These are phyloP conservation scores for Diaporthe aspalathi DNA, from an alignment of 2,329 filamentous ascomycete species.

Conservation along the genomic window DNA sequence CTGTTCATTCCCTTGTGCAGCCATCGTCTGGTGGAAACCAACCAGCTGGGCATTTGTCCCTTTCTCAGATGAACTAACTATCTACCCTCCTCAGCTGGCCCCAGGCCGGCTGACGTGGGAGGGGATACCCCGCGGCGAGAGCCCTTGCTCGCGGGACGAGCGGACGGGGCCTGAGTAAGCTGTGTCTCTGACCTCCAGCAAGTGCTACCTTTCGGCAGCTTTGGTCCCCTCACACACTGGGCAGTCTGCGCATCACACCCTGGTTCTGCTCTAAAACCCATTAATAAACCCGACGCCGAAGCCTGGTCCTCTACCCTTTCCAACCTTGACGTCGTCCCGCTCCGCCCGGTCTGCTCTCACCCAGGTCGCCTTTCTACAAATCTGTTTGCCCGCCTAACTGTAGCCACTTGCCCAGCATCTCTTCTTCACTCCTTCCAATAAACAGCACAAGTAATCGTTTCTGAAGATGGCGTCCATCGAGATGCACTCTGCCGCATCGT, in stretches of 20 bases:
- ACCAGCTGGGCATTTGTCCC: not conserved
- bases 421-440: slow-evolving; percentile 7
- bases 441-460: slow-evolving; percentile 43
- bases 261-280: slow-evolving; percentile 21
- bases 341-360: slow-evolving; percentile 33
- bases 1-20: too few species aligned
- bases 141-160: slow-evolving; percentile 26
- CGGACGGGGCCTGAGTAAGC: slow-evolving; percentile 37
- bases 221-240: slow-evolving; percentile 23
- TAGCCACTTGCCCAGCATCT: slow-evolving; percentile 24
- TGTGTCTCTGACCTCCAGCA: slow-evolving; percentile 16
- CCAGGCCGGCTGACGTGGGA: slow-evolving; percentile 18
- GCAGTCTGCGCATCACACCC: slow-evolving; percentile 32
- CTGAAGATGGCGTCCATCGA: slow-evolving; percentile 45
- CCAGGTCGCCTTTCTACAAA: slow-evolving; percentile 26
- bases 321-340: slow-evolving; percentile 30
- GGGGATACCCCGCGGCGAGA: slow-evolving; percentile 32
- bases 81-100: too few species aligned
- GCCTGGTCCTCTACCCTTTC: slow-evolving; percentile 30
- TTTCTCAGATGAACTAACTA: too few species aligned
- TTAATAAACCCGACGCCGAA: slow-evolving; percentile 37
- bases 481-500: slow-evolving; percentile 46
- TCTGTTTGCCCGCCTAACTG: slow-evolving; percentile 8
- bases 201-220: not conserved
- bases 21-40: not conserved